Base-by-base conservation (phyloP, 2,329 filamentous ascomycete genomes). In the Beauveria brongniartii region DNA sequence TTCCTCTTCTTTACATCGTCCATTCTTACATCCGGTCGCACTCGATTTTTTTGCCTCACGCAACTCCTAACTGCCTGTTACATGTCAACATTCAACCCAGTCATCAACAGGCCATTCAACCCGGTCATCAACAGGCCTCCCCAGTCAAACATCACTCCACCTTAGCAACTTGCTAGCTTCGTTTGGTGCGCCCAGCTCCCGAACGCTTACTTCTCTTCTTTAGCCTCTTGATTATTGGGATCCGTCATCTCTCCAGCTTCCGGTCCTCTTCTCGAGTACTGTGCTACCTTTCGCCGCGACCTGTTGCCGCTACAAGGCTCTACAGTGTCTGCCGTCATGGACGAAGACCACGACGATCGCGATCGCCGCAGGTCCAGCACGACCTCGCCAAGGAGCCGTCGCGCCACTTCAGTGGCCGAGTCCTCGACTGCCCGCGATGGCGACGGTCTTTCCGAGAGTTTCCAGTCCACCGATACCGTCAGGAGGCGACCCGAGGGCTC, bases 401-500 rank as follows among this genome's bases (percentile, higher is more conserved):
- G 76, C 63, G 77, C 80, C 55, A 66, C 67, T 62, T 75, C 76
- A 58, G 72, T 70, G 64, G 68, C 73, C 63, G 73, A 75, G 54
- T 66, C 73, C 51, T 64, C 72, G 51, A 64, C 72, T 50, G 67
- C 67, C 59, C 73, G 70, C 61, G 67, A 70, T 24, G 78, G 79
- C 43, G 79, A 82, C 53, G 74, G 72, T 26, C 69, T 79, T 53
- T 75, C 80, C 5, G 82, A 84, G 66, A 83, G 78, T 70, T 80
- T 79, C 67, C 82, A 84, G 68, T 83, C 83, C 22, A 80, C 80
- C 24, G 84, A 86, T 61, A 86, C 84, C 18, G 75, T 85, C 65
- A 80, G 85, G 65, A 78, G 82, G 66, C 78, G 81, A 65, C 77
- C 81, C 61, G 84, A 87, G 65, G 74, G 73, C 40, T 70, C 69